Evolutionary conservation across 352 stramenopile genomes (phyloP).

Genomic region (Saprolegnia parasitica): DNA sequence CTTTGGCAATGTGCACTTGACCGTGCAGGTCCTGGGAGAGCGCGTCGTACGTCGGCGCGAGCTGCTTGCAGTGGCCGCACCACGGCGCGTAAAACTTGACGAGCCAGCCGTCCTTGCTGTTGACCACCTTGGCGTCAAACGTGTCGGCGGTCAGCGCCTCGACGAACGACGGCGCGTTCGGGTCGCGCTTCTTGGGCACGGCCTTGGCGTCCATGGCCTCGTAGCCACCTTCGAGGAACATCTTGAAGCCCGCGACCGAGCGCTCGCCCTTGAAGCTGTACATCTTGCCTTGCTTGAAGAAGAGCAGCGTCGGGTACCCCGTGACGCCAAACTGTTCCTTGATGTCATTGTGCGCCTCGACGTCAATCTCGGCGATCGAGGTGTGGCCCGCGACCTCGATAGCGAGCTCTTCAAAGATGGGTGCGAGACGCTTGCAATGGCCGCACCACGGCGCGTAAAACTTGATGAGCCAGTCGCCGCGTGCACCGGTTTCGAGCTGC

Average conservation of each 20-base stretch:
- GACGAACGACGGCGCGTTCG: neutral
- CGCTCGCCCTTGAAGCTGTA: slow-evolving; percentile 2
- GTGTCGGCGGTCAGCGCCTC: slow-evolving; percentile 25
- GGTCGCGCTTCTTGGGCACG: slow-evolving; percentile 18
- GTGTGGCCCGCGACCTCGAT: neutral
- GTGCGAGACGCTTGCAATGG: too few species aligned
- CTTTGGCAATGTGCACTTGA: slow-evolving; percentile 2
- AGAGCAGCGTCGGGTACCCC: neutral
- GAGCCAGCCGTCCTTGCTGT: neutral
- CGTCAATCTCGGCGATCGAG: neutral
- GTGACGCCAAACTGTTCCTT: slow-evolving; percentile 7
- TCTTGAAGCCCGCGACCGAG: neutral
- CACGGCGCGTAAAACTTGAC: slow-evolving; percentile 45
- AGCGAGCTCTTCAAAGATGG: neutral
- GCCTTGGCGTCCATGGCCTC: neutral
- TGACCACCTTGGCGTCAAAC: neutral
- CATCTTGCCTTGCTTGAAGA: neutral
- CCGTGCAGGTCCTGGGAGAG: neutral
- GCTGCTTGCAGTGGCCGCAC: slow-evolving; percentile 58
- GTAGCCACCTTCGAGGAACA: neutral
- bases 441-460: too few species aligned
- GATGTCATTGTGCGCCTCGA: slow-evolving; percentile 1
- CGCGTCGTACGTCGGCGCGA: slow-evolving; percentile 47
- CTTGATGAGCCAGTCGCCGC: slow-evolving; percentile 16
- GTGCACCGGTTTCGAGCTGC: slow-evolving; percentile 21